Evolutionary conservation across 345 rosid genomes (phyloP).

Genomic region (Arabidopsis suecica): DNA sequence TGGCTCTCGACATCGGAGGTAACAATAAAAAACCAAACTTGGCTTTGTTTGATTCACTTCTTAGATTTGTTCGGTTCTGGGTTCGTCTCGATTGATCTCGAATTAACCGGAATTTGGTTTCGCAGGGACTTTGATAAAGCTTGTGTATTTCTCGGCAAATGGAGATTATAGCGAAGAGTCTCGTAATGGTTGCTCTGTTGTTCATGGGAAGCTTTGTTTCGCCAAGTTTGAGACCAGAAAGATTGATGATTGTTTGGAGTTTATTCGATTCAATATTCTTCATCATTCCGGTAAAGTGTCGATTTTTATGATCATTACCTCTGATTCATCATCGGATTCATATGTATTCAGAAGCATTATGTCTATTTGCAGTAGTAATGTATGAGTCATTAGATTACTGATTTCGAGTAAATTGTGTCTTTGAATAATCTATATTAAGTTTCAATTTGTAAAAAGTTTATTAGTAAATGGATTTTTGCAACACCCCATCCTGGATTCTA

Average conservation of each 20-base stretch:
- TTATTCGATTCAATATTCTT: slow-evolving; percentile 66
- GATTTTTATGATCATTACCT: background rate
- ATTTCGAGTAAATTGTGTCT: background rate
- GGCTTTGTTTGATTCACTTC: background rate
- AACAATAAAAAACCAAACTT: background rate
- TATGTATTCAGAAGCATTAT: background rate
- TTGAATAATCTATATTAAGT: background rate
- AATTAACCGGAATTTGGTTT: slow-evolving; percentile 15
- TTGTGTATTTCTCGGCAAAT: slow-evolving; percentile 71
- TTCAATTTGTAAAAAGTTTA: background rate
- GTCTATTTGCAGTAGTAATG: slow-evolving; percentile 2
- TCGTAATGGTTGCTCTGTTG: slow-evolving; percentile 41
- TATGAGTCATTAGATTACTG: background rate
- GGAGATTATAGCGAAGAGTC: slow-evolving; percentile 46
- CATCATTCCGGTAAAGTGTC: slow-evolving; percentile 55
- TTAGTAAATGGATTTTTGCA: background rate
- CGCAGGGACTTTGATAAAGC: slow-evolving; percentile 83
- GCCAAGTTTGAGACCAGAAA: slow-evolving; percentile 88
- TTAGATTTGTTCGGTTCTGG: background rate
- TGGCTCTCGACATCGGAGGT: slow-evolving; percentile 96
- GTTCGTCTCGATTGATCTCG: slow-evolving; percentile 2
- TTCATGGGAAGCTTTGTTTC: slow-evolving; percentile 76
- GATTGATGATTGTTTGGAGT: slow-evolving; percentile 80
- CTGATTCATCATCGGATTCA: slow-evolving; percentile 6
- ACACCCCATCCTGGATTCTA: background rate